These are phyloP conservation scores for Pseudocercospora cruenta DNA, from an alignment of 2,329 filamentous ascomycete species.

Conservation along the genomic window DNA sequence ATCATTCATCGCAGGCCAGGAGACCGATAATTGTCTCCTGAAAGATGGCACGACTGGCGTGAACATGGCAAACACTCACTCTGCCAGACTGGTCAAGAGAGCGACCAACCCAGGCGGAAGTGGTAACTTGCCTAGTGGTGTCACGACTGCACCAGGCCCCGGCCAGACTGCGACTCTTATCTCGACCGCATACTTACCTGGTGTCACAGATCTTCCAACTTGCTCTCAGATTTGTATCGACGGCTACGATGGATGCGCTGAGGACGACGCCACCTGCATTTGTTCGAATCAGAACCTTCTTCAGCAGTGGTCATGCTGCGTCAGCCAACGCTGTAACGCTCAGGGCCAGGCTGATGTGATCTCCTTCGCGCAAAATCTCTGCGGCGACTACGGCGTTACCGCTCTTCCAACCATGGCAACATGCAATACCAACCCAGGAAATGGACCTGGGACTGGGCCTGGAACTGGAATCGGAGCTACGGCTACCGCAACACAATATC, in stretches of 20 bases:
- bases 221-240: constrained; percentile 6
- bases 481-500: neutral
- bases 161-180: neutral
- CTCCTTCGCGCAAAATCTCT: neutral
- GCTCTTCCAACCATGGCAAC: constrained; percentile 3
- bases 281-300: constrained; percentile 10
- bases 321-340: constrained; percentile 1
- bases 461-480: neutral
- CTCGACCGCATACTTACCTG: constrained; percentile 6
- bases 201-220: constrained; percentile 6
- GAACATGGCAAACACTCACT: constrained; percentile 18
- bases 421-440: constrained; percentile 17
- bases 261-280: constrained; percentile 6
- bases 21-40: constrained; percentile 33
- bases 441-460: constrained; percentile 12
- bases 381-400: constrained; percentile 10
- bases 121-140: neutral
- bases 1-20: constrained; percentile 26
- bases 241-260: constrained; percentile 3
- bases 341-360: constrained; percentile 3
- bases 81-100: constrained; percentile 26
- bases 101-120: constrained; percentile 3
- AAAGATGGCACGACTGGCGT: constrained; percentile 22
- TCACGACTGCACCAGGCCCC: constrained; percentile 2
- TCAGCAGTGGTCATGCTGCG: constrained; percentile 3